phyloP scores from a whole-genome alignment of 345 rosid genomes.

The Acer yangbiense region DNA sequence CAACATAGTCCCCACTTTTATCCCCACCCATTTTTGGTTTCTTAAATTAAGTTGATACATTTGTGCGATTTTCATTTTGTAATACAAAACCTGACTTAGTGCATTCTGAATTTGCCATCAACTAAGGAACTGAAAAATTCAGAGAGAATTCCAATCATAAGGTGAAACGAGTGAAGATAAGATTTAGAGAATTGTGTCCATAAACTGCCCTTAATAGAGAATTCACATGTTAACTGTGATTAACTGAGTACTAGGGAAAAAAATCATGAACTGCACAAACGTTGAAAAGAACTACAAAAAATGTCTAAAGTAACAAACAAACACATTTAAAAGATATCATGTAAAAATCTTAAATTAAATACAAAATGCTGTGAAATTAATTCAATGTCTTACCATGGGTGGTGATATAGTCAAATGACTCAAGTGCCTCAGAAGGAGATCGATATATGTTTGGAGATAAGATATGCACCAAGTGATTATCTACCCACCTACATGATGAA shows the following conservation, averaged over 20 bases:
- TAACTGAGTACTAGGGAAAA: neutral
- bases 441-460: conserved; percentile 93
- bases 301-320: neutral
- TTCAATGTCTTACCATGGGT: conserved; percentile 58
- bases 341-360: neutral
- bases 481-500: conserved; percentile 73
- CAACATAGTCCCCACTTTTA: neutral
- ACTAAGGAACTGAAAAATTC: neutral
- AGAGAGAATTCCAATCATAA: neutral
- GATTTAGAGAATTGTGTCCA: neutral
- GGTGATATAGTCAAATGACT: conserved; percentile 88
- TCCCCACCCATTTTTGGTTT: neutral
- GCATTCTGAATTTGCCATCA: neutral
- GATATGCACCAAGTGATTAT: conserved; percentile 88
- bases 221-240: neutral
- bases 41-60: neutral
- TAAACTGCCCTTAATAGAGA: too few species aligned
- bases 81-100: neutral
- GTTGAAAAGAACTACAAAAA: neutral
- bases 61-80: neutral
- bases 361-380: neutral
- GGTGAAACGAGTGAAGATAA: neutral
- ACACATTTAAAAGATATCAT: neutral
- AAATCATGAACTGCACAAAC: neutral
- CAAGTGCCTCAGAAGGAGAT: conserved; percentile 75